These are phyloP conservation scores for Barnettozyma pratensis DNA, from an alignment of 805 yeast species.

Conservation along the genomic window DNA sequence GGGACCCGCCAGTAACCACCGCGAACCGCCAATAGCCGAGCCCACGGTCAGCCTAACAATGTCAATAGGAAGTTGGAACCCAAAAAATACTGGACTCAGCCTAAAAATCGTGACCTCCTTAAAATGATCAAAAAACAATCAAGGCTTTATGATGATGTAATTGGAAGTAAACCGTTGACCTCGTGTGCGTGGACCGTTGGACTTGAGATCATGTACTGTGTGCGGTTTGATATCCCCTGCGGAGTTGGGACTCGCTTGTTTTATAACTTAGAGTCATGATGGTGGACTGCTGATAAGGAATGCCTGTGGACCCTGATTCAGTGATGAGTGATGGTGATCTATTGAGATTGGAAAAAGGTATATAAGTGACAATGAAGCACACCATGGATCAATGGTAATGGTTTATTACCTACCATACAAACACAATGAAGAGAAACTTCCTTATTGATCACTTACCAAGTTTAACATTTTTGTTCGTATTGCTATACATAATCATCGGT, in stretches of 20 bases:
- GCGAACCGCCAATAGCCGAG: too few relatives aligned
- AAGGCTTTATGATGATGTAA: too few relatives aligned
- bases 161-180: too few relatives aligned
- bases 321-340: neutral
- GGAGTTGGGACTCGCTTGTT: neutral
- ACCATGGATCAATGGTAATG: neutral
- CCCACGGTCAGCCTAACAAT: too few relatives aligned
- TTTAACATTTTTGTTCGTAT: neutral
- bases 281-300: neutral
- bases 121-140: too few relatives aligned
- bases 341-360: neutral
- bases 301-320: neutral
- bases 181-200: too few relatives aligned
- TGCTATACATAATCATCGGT: neutral
- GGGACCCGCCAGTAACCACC: too few relatives aligned
- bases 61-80: too few relatives aligned
- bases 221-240: too few relatives aligned
- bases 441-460: neutral
- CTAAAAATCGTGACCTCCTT: too few relatives aligned
- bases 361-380: neutral
- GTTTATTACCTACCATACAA: neutral
- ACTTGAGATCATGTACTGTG: too few relatives aligned
- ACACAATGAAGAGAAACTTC: neutral
- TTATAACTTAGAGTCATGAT: neutral
- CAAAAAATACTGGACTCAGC: too few relatives aligned